Conservation (phyloP, 192 early-diverging fungal species). For the Geranomyces variabilis region DNA sequence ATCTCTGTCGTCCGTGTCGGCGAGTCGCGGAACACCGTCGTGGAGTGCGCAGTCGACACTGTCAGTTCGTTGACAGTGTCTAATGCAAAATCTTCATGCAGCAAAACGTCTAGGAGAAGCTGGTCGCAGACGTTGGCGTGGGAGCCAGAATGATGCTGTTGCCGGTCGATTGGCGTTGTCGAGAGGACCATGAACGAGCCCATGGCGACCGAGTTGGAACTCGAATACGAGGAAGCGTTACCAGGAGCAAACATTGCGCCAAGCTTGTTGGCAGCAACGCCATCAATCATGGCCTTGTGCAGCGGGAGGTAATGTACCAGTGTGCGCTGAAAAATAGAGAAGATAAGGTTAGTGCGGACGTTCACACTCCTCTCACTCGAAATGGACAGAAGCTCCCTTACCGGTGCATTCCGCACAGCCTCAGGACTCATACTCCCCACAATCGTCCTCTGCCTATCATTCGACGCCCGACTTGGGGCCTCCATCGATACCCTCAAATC, state of each 20-base stretch:
- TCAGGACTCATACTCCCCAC: conserved; percentile 31
- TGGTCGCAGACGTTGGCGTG: conserved; percentile 10
- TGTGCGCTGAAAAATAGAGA: conserved; percentile 31
- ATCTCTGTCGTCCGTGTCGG: conserved; percentile 30
- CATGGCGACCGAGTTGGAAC: not conserved
- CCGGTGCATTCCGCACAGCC: conserved; percentile 41
- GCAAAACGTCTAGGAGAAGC: conserved; percentile 24
- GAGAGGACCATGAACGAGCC: conserved; percentile 2
- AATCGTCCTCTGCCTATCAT: conserved; percentile 21
- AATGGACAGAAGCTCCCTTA: no score
- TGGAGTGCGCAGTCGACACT: conserved; percentile 15
- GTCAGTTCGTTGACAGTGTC: conserved; percentile 24
- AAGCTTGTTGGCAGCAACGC: not conserved
- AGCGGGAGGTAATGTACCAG: conserved; percentile 50
- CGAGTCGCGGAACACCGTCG: conserved; percentile 12
- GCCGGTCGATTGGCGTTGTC: conserved; percentile 6
- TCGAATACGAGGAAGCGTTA: conserved; percentile 3
- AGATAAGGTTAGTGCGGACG: no score
- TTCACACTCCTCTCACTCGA: no score
- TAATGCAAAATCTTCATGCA: conserved; percentile 31
- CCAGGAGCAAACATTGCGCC: conserved; percentile 5
- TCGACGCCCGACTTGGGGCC: conserved; percentile 12
- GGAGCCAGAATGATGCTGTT: not conserved
- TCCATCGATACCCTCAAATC: conserved; percentile 29
- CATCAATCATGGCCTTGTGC: conserved; percentile 38